Conservation (phyloP, 2,329 filamentous ascomycete genomes). For the Ophiostoma ulmi region DNA sequence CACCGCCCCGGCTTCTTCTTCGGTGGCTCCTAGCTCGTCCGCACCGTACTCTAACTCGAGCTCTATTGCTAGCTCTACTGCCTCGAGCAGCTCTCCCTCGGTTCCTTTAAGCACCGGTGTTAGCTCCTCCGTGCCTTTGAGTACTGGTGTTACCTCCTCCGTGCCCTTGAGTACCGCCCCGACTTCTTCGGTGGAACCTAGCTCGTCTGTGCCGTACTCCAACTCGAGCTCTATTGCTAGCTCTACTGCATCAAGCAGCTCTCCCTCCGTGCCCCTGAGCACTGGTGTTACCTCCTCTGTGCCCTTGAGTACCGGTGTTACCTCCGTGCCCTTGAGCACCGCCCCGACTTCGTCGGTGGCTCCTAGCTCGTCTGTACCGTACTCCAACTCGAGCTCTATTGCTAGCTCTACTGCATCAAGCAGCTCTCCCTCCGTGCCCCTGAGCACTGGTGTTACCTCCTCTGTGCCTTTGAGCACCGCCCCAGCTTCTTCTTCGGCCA, state of each 20-base stretch:
- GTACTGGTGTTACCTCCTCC: not conserved
- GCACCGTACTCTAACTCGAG: not conserved
- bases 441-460: not conserved
- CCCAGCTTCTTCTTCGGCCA: not conserved
- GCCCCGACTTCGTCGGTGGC: not conserved
- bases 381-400: not conserved
- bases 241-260: not conserved
- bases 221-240: constrained; percentile 1
- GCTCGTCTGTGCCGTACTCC: not conserved
- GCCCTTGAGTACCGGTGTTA: not conserved
- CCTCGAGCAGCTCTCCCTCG: too few species aligned
- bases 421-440: not conserved
- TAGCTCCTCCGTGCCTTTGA: not conserved
- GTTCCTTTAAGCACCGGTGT: not conserved
- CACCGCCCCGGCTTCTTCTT: not conserved
- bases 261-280: not conserved
- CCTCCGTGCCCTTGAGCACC: not conserved
- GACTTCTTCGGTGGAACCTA: not conserved
- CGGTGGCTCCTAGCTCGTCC: not conserved
- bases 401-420: not conserved
- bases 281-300: not conserved
- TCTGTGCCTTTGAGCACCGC: not conserved
- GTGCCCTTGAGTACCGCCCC: not conserved
- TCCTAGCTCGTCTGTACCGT: too few species aligned
- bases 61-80: not conserved